phyloP scores from a whole-genome alignment of 805 yeast genomes.

The Scheffersomyces lignosus region DNA sequence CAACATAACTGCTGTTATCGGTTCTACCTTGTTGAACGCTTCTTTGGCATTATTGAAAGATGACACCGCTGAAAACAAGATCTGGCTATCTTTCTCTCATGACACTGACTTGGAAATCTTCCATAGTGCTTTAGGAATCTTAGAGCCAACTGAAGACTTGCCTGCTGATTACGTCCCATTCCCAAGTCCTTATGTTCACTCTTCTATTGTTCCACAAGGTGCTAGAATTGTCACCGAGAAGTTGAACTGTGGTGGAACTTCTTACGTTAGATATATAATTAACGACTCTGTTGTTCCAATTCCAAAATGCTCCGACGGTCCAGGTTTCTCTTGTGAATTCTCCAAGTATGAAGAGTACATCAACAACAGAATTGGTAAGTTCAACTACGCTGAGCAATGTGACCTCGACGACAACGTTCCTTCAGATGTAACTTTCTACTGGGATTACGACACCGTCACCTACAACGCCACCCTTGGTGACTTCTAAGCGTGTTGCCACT shows the following conservation, averaged over 20 bases:
- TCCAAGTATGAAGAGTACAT: slow-evolving; percentile 27
- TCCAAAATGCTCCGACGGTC: slow-evolving; percentile 10
- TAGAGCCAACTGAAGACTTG: slow-evolving; percentile 5
- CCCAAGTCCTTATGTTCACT: slow-evolving; percentile 11
- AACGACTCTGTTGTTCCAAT: slow-evolving; percentile 16
- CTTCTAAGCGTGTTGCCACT: too few species aligned
- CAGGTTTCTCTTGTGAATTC: slow-evolving; percentile 24
- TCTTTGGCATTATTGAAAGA: slow-evolving; percentile 11
- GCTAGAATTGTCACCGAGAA: slow-evolving; percentile 12
- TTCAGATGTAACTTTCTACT: slow-evolving; percentile 19
- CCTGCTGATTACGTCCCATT: slow-evolving; percentile 9
- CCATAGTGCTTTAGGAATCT: slow-evolving; percentile 11
- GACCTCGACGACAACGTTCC: slow-evolving; percentile 10
- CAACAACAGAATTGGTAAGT: slow-evolving; percentile 11
- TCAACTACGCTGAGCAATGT: slow-evolving; percentile 32
- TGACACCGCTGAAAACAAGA: slow-evolving; percentile 9
- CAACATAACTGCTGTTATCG: slow-evolving; percentile 7
- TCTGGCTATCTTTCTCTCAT: slow-evolving; percentile 14
- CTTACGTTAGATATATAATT: slow-evolving; percentile 11
- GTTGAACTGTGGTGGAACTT: slow-evolving; percentile 7
- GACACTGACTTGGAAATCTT: slow-evolving; percentile 14
- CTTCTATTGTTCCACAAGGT: slow-evolving; percentile 13
- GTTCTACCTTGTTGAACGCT: slow-evolving; percentile 9
- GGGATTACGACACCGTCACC: slow-evolving; percentile 19
- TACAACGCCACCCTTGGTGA: slow-evolving; percentile 13